Conservation (phyloP, 805 yeast genomes). For the Saturnispora serradocipensis region DNA sequence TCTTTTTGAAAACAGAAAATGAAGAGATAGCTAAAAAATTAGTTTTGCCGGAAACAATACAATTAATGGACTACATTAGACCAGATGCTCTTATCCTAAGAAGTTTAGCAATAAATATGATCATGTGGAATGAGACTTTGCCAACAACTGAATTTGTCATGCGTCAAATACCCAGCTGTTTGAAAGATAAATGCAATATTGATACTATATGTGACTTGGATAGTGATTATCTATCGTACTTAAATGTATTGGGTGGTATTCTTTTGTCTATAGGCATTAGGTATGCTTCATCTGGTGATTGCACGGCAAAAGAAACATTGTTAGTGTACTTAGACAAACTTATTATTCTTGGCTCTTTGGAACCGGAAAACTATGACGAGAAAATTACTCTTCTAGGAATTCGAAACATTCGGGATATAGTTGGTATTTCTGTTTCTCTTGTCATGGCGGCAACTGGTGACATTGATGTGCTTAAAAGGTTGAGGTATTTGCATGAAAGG, state of each 20-base stretch:
- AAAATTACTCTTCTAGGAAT: conserved; percentile 46
- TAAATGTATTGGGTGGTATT: conserved; percentile 64
- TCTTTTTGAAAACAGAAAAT: conserved; percentile 62
- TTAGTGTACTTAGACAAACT: conserved; percentile 45
- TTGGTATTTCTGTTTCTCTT: conserved; percentile 57
- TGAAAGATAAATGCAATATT: conserved; percentile 27
- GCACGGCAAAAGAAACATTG: conserved; percentile 44
- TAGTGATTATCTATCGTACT: conserved; percentile 53
- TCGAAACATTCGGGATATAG: conserved; percentile 44
- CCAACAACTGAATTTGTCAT: conserved; percentile 46
- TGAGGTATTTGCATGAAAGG: conserved; percentile 59
- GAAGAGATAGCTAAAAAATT: conserved; percentile 50
- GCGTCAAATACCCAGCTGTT: conserved; percentile 41
- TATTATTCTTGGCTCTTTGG: conserved; percentile 33
- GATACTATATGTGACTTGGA: conserved; percentile 31
- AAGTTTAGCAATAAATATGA: conserved; percentile 51
- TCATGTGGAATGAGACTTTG: conserved; percentile 63
- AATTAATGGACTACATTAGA: conserved; percentile 57
- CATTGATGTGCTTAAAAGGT: conserved; percentile 60
- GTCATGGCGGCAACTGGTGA: conserved; percentile 93
- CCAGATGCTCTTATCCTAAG: conserved; percentile 71
- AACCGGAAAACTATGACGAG: conserved; percentile 47
- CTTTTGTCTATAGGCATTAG: conserved; percentile 67
- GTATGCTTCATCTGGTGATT: conserved; percentile 62
- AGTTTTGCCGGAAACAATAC: conserved; percentile 48